These are phyloP conservation scores for Luzula sylvatica DNA, from an alignment of 176 grass and related monocot species.

Conservation along the genomic window DNA sequence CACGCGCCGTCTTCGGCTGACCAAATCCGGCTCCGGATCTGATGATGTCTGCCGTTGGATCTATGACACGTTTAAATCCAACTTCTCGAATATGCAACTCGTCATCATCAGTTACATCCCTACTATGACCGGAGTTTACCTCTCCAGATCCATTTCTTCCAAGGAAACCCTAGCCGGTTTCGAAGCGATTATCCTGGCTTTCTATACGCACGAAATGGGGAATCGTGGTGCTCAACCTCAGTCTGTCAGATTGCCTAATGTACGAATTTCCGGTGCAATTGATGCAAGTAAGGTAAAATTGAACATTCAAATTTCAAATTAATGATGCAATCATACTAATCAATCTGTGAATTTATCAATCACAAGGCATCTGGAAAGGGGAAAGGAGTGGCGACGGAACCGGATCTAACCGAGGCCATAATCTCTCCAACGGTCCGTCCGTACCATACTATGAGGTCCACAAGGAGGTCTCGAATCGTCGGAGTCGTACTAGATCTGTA, in stretches of 20 bases:
- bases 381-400: conserved; percentile 20
- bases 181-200: conserved; percentile 66
- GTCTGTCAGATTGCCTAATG: conserved; percentile 42
- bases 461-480: conserved; percentile 48
- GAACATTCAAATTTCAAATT: too few relatives aligned
- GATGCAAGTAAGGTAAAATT: conserved; percentile 6
- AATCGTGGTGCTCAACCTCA: conserved; percentile 29
- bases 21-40: conserved; percentile 35
- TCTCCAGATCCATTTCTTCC: conserved; percentile 37
- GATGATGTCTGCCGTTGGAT: conserved; percentile 72
- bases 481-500: conserved; percentile 66
- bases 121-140: conserved; percentile 50
- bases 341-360: conserved; percentile 7
- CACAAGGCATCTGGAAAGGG: conserved; percentile 35
- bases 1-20: conserved; percentile 20
- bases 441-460: conserved; percentile 51
- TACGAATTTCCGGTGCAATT: conserved; percentile 34
- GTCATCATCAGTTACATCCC: conserved; percentile 55
- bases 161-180: conserved; percentile 58
- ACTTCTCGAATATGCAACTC: conserved; percentile 46
- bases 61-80: conserved; percentile 68
- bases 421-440: conserved; percentile 55
- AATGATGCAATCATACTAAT: too few relatives aligned
- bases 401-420: conserved; percentile 24
- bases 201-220: conserved; percentile 52